Evolutionary conservation across 805 yeast species (phyloP).

Genomic region (Ogataea ramenticola): DNA sequence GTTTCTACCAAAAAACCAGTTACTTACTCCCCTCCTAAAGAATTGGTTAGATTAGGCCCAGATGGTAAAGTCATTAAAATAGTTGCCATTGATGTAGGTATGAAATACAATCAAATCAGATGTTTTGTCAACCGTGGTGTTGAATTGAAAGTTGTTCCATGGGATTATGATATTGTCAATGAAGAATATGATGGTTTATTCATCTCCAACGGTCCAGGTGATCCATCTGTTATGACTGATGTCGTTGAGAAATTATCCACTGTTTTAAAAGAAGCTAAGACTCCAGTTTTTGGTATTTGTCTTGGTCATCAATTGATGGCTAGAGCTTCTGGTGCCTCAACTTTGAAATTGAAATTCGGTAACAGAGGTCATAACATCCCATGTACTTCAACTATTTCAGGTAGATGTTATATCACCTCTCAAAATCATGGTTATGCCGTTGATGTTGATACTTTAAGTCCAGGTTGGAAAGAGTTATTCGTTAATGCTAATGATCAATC

Average conservation of each 20-base stretch:
- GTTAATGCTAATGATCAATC: conserved; percentile 96
- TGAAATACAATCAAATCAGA: conserved; percentile 96
- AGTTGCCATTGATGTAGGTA: conserved; percentile 93
- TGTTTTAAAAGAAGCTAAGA: conserved; percentile 56
- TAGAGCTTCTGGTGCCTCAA: conserved; percentile 89
- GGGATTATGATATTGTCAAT: conserved; percentile 77
- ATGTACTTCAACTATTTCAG: conserved; percentile 81
- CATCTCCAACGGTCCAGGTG: conserved; percentile 98
- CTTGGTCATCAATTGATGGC: conserved; percentile 96
- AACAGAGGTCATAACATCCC: conserved; percentile 99
- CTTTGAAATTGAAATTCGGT: conserved; percentile 91
- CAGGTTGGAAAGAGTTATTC: conserved; percentile 90
- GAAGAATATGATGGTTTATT: conserved; percentile 93
- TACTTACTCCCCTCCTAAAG: conserved; percentile 63
- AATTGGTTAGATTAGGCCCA: conserved; percentile 45
- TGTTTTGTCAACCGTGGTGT: conserved; percentile 96
- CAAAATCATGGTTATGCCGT: conserved; percentile 99
- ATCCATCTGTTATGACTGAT: conserved; percentile 78
- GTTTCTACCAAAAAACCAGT: conserved; percentile 78
- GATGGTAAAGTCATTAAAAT: conserved; percentile 77
- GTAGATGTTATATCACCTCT: conserved; percentile 95
- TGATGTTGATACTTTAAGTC: conserved; percentile 62
- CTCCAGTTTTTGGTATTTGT: conserved; percentile 96
- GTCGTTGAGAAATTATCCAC: conserved; percentile 54
- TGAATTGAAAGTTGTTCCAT: conserved; percentile 91